Base-by-base conservation (phyloP, 495 filamentous ascomycete species). In the Terfezia claveryi region DNA sequence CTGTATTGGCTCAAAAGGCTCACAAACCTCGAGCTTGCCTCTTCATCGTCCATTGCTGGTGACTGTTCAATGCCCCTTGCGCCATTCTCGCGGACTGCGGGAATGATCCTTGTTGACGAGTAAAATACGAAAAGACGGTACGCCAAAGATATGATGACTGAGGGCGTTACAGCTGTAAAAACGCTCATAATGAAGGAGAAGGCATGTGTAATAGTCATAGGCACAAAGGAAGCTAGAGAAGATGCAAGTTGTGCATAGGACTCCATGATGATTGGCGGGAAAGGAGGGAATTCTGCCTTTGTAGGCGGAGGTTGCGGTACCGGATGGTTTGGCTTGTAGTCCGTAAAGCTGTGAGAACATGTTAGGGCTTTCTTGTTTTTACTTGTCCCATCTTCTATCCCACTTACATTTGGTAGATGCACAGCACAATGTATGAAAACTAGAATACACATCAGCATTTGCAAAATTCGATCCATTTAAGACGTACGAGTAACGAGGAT, bases 181-280 rank as follows among this genome's bases (percentile, higher is more conserved):
- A 89, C 91, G 10, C 86, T 85, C 36, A 84, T 76, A 58, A 94
- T 78, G 61, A 95, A 91, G 64, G 80, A 83, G 65, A 93, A 83
- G 0, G 80, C 80, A 1, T 87, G 85, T 63, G 82, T 84, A 8
- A 93, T 78, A 49, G 85, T 87, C 0, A 78, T 80, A 0, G 91
- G 91, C 16, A 98, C 73, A 51, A 63, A 64, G 10, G 77, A 78
- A 37, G 83, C 82, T 38, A 98, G 72, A n/a, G 85, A 75, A 57
- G 92, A 82, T 36, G 94, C 68, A 17, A 95, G 69, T 2, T 88
- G 94, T 41, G 84, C 85, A 69, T 94, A 98, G 32, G 87, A 94
- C n/a, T 87, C 89, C 91, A 98, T 95, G 66, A 98, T 83, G 51
- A 95, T 87, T 0, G 91, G 91, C 2, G 91, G 91, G 8, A 98